Percentiles rank a stretch among this genome's conserved stretches.
These are phyloP conservation scores for Bruguiera sexangula DNA, from an alignment of 345 rosid species.

Conservation along the genomic window DNA sequence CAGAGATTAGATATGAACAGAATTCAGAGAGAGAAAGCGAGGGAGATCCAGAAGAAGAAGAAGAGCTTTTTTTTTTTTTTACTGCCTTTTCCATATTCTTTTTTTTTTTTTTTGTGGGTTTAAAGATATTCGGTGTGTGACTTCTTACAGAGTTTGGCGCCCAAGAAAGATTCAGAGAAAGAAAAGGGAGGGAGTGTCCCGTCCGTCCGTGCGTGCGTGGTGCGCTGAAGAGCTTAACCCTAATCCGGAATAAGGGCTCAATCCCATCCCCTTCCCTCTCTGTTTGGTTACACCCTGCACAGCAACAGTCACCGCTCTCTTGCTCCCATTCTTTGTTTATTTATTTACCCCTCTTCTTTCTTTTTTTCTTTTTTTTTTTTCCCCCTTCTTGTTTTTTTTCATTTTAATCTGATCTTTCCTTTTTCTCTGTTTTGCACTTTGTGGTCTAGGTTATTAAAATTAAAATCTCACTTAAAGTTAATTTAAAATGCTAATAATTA, in stretches of 20 bases:
- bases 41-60: no score
- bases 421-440: no score
- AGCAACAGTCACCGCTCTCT: not conserved
- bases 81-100: not conserved
- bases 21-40: not conserved
- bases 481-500: not conserved
- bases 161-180: conserved; percentile 14
- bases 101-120: not conserved
- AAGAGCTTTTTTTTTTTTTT: not conserved
- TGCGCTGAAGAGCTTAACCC: conserved; percentile 40
- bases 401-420: no score
- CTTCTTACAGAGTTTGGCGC: conserved; percentile 44
- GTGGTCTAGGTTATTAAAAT: no score
- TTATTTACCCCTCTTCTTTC: not conserved
- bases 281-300: conserved; percentile 48
- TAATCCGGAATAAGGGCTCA: conserved; percentile 42
- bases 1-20: not conserved
- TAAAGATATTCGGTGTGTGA: not conserved
- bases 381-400: no score
- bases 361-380: no score
- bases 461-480: no score
- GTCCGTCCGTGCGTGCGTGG: not conserved
- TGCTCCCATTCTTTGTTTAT: not conserved
- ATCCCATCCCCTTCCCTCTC: not conserved
- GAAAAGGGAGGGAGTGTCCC: not conserved